Percentiles rank a stretch among this genome's conserved stretches.
Conservation (phyloP, 208 protist species). For the Phytomonas sp. region DNA sequence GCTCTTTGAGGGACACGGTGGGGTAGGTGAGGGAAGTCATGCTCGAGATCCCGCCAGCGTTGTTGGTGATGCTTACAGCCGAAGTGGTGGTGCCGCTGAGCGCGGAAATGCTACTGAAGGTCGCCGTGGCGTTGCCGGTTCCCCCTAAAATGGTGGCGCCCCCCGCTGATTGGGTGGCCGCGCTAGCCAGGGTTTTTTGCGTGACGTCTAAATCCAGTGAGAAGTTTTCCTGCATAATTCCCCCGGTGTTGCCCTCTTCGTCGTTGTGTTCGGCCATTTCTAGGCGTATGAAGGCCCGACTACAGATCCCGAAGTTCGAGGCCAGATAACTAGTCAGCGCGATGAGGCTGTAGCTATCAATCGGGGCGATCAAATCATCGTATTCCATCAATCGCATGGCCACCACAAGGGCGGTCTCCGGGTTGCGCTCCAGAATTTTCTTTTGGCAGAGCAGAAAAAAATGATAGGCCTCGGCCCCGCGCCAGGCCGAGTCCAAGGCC, state of each 20-base stretch:
- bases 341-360: conserved; percentile 91
- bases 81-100: conserved; percentile 69
- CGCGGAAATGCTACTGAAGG: conserved; percentile 20
- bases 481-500: conserved; percentile 85
- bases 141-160: conserved; percentile 9
- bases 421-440: conserved; percentile 69
- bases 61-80: conserved; percentile 65
- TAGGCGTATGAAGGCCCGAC: conserved; percentile 91
- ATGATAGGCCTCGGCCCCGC: conserved; percentile 94
- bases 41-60: conserved; percentile 39
- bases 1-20: conserved; percentile 65
- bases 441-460: conserved; percentile 91
- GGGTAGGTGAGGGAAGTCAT: conserved; percentile 44
- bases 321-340: conserved; percentile 90
- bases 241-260: conserved; percentile 14
- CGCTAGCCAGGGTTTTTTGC: conserved; percentile 41
- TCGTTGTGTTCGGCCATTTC: conserved; percentile 84
- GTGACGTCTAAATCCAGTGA: conserved; percentile 76
- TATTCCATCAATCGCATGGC: conserved; percentile 92
- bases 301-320: conserved; percentile 90
- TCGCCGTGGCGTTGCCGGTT: conserved; percentile 10
- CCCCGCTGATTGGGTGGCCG: conserved; percentile 10
- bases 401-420: conserved; percentile 60
- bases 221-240: conserved; percentile 50
- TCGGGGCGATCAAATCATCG: conserved; percentile 87